phyloP scores from a whole-genome alignment of 164 flowering plant species.

The Echeveria elegans region DNA sequence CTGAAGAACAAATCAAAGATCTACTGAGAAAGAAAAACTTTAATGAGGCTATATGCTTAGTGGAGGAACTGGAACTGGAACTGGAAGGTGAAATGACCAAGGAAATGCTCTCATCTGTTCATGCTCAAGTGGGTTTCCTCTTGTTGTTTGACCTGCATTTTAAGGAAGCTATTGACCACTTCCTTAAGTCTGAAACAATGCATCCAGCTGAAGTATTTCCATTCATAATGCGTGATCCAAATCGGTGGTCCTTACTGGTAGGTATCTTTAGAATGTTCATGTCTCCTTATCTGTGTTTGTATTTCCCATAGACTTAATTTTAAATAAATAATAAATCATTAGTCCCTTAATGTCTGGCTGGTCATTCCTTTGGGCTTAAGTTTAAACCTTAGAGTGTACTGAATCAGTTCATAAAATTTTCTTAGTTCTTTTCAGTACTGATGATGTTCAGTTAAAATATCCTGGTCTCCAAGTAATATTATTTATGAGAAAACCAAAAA shows the following conservation, averaged over 20 bases:
- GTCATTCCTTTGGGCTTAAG: neutral
- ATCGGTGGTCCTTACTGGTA: constrained; percentile 96
- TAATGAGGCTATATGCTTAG: constrained; percentile 75
- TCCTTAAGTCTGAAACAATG: constrained; percentile 82
- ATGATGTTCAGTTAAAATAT: neutral
- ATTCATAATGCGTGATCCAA: constrained; percentile 92
- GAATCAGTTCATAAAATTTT: neutral
- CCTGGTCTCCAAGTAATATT: neutral
- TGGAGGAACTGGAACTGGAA: constrained; percentile 87
- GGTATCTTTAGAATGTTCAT: neutral
- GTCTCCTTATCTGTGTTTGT: neutral
- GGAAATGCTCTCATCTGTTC: constrained; percentile 83
- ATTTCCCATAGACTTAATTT: neutral
- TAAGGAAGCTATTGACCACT: constrained; percentile 92
- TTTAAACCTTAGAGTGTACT: neutral
- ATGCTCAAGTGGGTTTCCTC: constrained; percentile 97
- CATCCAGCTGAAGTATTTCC: constrained; percentile 97
- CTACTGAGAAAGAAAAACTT: constrained; percentile 72
- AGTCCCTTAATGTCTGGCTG: neutral
- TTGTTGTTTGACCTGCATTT: constrained; percentile 91
- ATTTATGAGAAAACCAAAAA: neutral
- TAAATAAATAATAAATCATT: neutral
- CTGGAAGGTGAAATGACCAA: constrained; percentile 75
- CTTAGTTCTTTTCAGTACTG: neutral
- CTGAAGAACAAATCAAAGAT: constrained; percentile 88